Conservation (phyloP, 2,329 filamentous ascomycete genomes). For the Aurifilum marmelostoma region DNA sequence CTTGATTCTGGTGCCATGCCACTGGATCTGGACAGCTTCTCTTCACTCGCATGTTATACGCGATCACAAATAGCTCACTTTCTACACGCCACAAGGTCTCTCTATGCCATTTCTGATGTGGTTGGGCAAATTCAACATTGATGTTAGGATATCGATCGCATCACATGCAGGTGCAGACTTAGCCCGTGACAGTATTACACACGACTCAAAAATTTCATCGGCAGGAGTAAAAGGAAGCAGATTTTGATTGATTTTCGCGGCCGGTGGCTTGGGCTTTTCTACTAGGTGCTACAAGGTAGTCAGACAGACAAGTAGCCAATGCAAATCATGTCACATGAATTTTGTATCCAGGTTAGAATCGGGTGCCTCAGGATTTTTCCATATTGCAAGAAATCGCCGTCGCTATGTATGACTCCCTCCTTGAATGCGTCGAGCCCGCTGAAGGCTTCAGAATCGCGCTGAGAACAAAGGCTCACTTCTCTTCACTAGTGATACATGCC, state of each 20-base stretch:
- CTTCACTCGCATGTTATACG: neutral
- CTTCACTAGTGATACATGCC: neutral
- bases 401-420: neutral
- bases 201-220: neutral
- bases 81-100: neutral
- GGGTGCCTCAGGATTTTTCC: neutral
- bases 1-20: neutral
- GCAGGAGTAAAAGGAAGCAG: neutral
- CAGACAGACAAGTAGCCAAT: neutral
- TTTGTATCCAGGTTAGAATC: no score
- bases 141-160: neutral
- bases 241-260: neutral
- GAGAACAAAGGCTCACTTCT: neutral
- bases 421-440: neutral
- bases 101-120: neutral
- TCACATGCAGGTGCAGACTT: neutral
- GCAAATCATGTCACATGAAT: neutral
- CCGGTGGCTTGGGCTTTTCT: neutral
- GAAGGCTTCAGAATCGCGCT: no score
- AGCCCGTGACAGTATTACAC: neutral
- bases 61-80: neutral
- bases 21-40: neutral
- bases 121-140: neutral
- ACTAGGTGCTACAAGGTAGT: neutral
- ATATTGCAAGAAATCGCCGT: neutral